Evolutionary conservation across 225 moss, liverwort and hornwort species (phyloP).

Genomic region (Sphagnum tenellum): DNA sequence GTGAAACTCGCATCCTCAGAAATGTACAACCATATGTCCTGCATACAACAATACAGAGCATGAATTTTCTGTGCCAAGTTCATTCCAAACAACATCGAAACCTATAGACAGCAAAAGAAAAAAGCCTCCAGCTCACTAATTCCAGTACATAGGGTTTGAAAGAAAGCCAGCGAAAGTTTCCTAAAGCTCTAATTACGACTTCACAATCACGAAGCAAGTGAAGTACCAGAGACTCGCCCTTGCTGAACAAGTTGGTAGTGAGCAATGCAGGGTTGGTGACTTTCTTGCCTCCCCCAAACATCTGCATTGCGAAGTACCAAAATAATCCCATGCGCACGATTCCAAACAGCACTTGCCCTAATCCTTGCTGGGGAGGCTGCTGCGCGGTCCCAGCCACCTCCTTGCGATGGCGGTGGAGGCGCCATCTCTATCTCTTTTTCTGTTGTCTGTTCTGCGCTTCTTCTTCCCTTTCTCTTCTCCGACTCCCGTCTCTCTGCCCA

Average conservation of each 20-base stretch:
- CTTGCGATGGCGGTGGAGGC: slow-evolving; percentile 18
- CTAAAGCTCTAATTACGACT: too few relatives aligned
- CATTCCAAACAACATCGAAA: too few relatives aligned
- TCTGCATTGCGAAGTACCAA: slow-evolving; percentile 88
- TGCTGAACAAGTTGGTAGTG: slow-evolving; percentile 57
- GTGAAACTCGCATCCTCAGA: slow-evolving; percentile 47
- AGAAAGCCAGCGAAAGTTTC: too few relatives aligned
- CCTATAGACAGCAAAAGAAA: too few relatives aligned
- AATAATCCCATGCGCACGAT: slow-evolving; percentile 80
- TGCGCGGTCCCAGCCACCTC: slow-evolving; percentile 41
- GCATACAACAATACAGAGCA: background rate
- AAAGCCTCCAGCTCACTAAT: too few relatives aligned
- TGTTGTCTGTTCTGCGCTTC: too few relatives aligned
- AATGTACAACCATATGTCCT: slow-evolving; percentile 82
- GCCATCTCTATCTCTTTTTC: slow-evolving; percentile 30
- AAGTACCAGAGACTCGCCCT: slow-evolving; percentile 65
- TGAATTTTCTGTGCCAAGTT: too few relatives aligned
- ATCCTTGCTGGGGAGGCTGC: slow-evolving; percentile 41
- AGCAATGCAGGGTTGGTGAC: slow-evolving; percentile 43
- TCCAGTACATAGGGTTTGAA: too few relatives aligned
- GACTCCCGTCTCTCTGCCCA: too few relatives aligned
- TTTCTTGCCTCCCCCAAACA: slow-evolving; percentile 65
- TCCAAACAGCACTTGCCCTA: slow-evolving; percentile 46
- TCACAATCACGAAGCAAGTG: too few relatives aligned
- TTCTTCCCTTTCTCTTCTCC: too few relatives aligned